Evolutionary conservation across 768 basidiomycete species (phyloP).

Genomic region (Coprinopsis sp.): DNA sequence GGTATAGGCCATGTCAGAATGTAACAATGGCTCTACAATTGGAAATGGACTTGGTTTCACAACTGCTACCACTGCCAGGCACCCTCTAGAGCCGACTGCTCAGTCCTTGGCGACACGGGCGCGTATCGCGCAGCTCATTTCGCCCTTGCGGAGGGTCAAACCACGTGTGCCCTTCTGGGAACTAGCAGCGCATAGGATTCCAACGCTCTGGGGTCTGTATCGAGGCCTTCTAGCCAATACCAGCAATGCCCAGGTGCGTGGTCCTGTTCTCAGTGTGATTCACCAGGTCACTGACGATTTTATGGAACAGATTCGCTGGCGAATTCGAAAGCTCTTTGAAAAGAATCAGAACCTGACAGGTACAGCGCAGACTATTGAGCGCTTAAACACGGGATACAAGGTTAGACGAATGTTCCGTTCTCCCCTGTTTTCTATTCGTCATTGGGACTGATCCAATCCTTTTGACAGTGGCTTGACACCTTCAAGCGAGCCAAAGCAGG

Average conservation of each 20-base stretch:
- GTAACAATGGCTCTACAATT: too few species aligned
- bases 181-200: slow-evolving; percentile 67
- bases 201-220: slow-evolving; percentile 76
- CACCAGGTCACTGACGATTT: background rate
- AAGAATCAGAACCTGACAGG: slow-evolving; percentile 50
- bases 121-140: slow-evolving; percentile 40
- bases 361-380: slow-evolving; percentile 39
- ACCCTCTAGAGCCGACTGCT: too few species aligned
- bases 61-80: too few species aligned
- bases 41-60: too few species aligned
- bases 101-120: background rate
- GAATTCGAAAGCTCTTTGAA: slow-evolving; percentile 51
- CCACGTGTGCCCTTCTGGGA: slow-evolving; percentile 63
- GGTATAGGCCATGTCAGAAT: too few species aligned
- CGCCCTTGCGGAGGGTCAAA: slow-evolving; percentile 53
- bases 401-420: too few species aligned
- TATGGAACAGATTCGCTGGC: slow-evolving; percentile 49
- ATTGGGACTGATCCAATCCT: too few species aligned
- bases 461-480: slow-evolving; percentile 61
- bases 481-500: slow-evolving; percentile 54
- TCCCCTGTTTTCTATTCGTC: too few species aligned
- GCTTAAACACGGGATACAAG: slow-evolving; percentile 52
- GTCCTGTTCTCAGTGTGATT: background rate
- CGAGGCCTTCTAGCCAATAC: slow-evolving; percentile 58
- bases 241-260: slow-evolving; percentile 50